Evolutionary conservation across 2,329 filamentous ascomycete species (phyloP).

Genomic region (Stromatinia cepivora): DNA sequence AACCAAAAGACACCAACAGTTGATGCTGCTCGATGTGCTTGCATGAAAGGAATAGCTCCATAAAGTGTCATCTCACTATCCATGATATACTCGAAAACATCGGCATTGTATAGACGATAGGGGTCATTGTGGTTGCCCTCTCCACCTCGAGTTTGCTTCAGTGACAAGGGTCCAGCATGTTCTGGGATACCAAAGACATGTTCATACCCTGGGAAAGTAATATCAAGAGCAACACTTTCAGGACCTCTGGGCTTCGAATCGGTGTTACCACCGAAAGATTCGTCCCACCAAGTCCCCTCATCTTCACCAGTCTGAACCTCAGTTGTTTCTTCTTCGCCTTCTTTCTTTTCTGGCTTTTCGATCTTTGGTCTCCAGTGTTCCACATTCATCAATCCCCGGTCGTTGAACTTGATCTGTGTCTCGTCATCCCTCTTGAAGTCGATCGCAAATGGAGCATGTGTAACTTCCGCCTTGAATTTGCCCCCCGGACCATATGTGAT

Average conservation of each 20-base stretch:
- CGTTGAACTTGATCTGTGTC: slow-evolving; percentile 84
- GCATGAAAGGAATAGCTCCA: slow-evolving; percentile 96
- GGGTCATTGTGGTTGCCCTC: slow-evolving; percentile 83
- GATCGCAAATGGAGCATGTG: slow-evolving; percentile 77
- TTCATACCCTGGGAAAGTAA: slow-evolving; percentile 86
- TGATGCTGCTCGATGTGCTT: slow-evolving; percentile 90
- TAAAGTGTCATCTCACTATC: slow-evolving; percentile 99
- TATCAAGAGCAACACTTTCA: slow-evolving; percentile 87
- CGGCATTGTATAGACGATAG: slow-evolving; percentile 92
- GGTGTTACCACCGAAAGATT: slow-evolving; percentile 91
- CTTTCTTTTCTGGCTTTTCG: slow-evolving; percentile 50
- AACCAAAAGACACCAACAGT: slow-evolving; percentile 97
- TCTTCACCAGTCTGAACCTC: slow-evolving; percentile 56
- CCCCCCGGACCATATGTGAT: slow-evolving; percentile 76
- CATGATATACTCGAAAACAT: slow-evolving; percentile 96
- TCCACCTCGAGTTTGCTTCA: slow-evolving; percentile 88
- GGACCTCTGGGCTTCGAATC: slow-evolving; percentile 94
- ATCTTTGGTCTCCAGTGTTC: slow-evolving; percentile 94
- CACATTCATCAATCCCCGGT: slow-evolving; percentile 84
- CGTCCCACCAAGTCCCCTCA: slow-evolving; percentile 97
- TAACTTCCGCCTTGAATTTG: slow-evolving; percentile 80
- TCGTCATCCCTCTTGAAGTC: slow-evolving; percentile 83
- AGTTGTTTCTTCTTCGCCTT: slow-evolving; percentile 45
- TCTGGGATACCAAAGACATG: slow-evolving; percentile 95
- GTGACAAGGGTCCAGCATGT: slow-evolving; percentile 81